Percentiles rank a stretch among this genome's conserved stretches.
Conservation (phyloP, 306 rosid genomes). For the Arachis stenosperma region DNA sequence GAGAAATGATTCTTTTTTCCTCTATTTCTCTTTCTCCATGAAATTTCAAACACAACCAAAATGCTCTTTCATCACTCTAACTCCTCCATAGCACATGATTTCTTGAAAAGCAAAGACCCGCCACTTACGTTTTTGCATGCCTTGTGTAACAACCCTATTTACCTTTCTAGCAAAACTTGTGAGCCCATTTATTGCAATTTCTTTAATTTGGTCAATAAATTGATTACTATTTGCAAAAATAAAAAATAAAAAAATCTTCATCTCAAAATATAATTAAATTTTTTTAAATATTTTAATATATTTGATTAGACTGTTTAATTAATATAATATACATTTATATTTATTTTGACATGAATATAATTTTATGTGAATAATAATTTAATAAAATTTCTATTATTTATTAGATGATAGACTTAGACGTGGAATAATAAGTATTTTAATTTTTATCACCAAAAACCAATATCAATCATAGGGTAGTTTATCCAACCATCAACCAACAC, state of each 20-base stretch:
- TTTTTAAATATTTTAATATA: too few species aligned
- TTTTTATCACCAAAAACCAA: conserved; percentile 1
- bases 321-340: too few species aligned
- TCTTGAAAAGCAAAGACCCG: conserved; percentile 20
- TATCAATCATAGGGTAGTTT: not conserved
- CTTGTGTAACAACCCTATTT: conserved; percentile 15
- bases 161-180: conserved; percentile 21
- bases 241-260: too few species aligned
- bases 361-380: too few species aligned
- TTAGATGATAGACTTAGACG: not conserved
- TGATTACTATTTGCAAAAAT: too few species aligned
- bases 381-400: not conserved
- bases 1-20: not conserved
- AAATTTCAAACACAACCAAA: not conserved
- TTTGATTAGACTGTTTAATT: too few species aligned
- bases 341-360: too few species aligned
- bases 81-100: not conserved
- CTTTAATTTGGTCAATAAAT: not conserved
- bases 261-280: too few species aligned
- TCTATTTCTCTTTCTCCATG: not conserved
- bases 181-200: conserved; percentile 1
- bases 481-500: not conserved
- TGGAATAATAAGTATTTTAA: not conserved
- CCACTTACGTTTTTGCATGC: conserved; percentile 15
- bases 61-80: not conserved